Evolutionary conservation across 371 early-diverging fungal species (phyloP).

Genomic region (Rhizopus arrhizus): DNA sequence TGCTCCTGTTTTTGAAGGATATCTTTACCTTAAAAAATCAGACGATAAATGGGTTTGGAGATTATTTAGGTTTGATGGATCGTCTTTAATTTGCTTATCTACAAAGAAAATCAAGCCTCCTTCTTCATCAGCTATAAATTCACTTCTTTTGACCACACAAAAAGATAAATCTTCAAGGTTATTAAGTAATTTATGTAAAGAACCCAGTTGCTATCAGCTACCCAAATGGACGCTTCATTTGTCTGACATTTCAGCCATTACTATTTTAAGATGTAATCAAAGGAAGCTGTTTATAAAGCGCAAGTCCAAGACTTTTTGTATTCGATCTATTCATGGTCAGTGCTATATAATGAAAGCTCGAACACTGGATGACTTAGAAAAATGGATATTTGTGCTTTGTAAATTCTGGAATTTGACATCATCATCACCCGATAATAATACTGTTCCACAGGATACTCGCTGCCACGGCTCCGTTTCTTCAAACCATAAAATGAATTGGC

Average conservation of each 20-base stretch:
- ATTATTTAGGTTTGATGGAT: slow-evolving; percentile 37
- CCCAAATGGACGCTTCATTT: slow-evolving; percentile 32
- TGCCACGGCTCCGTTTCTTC: background rate
- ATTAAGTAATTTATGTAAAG: background rate
- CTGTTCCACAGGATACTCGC: too few species aligned
- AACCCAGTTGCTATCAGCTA: slow-evolving; percentile 29
- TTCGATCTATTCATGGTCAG: slow-evolving; percentile 24
- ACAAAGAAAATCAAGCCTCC: slow-evolving; percentile 25
- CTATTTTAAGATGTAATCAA: slow-evolving; percentile 19
- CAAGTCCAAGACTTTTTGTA: slow-evolving; percentile 25
- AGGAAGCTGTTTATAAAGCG: slow-evolving; percentile 1
- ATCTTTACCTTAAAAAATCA: slow-evolving; percentile 26
- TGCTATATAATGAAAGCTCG: slow-evolving; percentile 32
- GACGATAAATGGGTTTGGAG: slow-evolving; percentile 33
- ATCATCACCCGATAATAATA: background rate
- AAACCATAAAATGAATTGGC: background rate
- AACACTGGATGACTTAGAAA: slow-evolving; percentile 33
- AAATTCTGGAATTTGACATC: slow-evolving; percentile 27
- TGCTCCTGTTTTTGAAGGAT: slow-evolving; percentile 34
- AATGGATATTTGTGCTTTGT: slow-evolving; percentile 37
- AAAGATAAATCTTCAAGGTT: slow-evolving; percentile 14
- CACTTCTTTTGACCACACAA: slow-evolving; percentile 24
- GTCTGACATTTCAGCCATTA: slow-evolving; percentile 27
- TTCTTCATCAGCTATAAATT: slow-evolving; percentile 6
- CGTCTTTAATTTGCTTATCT: slow-evolving; percentile 30